Base-by-base conservation (phyloP, 2,329 filamentous ascomycete species). In the Sclerotinia nivalis region DNA sequence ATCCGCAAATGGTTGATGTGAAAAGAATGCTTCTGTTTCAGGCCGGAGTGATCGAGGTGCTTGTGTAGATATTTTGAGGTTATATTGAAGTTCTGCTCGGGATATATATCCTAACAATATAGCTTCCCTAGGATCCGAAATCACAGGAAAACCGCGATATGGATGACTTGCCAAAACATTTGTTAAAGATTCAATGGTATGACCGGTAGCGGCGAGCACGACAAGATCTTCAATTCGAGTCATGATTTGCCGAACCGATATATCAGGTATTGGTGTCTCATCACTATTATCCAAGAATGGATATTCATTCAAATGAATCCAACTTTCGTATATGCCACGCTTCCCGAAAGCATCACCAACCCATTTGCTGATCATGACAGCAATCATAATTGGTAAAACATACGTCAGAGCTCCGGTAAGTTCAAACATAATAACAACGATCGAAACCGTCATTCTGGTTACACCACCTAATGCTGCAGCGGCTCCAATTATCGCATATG, bases 371-470 rank as follows among this genome's bases (percentile, higher is more conserved):
- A 98, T 86, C 94, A 99, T 97, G 77, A 99, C 96, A 56, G 94
- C 93, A 73, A 99, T 92, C 96, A 99, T 99, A 80, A 98, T 99
- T 68, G 96, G 96, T 10, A 99, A 88, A 62, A 99, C 95, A 78
- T 98, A 98, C 0, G 93, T 97, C 40, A 99, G 86, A 1, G 96
- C 96, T 66, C 96, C 96, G 0, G 96, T 99, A 69, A 99, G 89
- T 83, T 99, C 96, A 78, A 99, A 99, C 91, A 97, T 97, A 82
- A 99, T 99, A 77, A 98, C 96, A 6, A 99, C 95, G 74, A 99
- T 97, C 18, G 94, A 97, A 15, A 97, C 93, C 0, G 96, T 99
- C 89, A 99, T 96, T 74, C 95, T 89, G 25, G 95, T 98, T 49
- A 96, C 93, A 61, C 96, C 96, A 8, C 92, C 93, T 1, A 99